Evolutionary conservation across 768 basidiomycete genomes (phyloP), one percentile per base, ranked within the genome.

Genomic region (Rhizopogon rudus): DNA sequence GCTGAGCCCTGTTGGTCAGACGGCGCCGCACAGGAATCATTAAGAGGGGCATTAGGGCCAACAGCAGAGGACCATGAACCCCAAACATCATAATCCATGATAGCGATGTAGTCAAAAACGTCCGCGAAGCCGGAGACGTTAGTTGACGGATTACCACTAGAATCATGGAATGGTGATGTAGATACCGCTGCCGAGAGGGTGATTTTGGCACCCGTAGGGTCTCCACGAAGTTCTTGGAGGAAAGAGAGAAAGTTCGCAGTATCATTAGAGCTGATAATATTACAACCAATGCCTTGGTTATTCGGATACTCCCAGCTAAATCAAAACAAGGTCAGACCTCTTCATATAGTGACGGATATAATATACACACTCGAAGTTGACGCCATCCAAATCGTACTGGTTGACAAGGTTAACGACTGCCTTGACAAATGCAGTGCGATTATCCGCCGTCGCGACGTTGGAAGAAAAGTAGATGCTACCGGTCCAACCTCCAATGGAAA

Each of bases 241-340:
- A 95, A 89, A 12, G 76, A 63, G 41, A 95, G 80, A 71, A 87
- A 88, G 70, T 97, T 94, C 56, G 78, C 76, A 0, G 87, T 85
- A 68, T 97, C 94, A 51, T 78, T 62, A 3, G 77, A 59, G 31
- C 79, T 80, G 49, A 84, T 68, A 6, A 67, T 67, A 71, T 96
- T 96, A 65, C 89, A 90, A 4, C 80, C 78, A 16, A 88, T 78
- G 14, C 91, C 92, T 44, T 73, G 73, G 9, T 72, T 71, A 37
- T 76, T 81, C 40, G 93, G 93, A 65, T 91, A 96, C 68, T 94
- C 93, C 92, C 91, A 93, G 65, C 89, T 90, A 48, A 53, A 22
- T 16, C 0, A 22, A 12, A 4, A 2, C 16, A 20, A 60, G 28
- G 60, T 56, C 14, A 45, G 20, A 44, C 9, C 40, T 5, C 17